A percentile compares a stretch with the other conserved stretches of the same genome.
These are phyloP conservation scores for Populus tomentosa DNA, from an alignment of 441 rosid species.

Conservation along the genomic window DNA sequence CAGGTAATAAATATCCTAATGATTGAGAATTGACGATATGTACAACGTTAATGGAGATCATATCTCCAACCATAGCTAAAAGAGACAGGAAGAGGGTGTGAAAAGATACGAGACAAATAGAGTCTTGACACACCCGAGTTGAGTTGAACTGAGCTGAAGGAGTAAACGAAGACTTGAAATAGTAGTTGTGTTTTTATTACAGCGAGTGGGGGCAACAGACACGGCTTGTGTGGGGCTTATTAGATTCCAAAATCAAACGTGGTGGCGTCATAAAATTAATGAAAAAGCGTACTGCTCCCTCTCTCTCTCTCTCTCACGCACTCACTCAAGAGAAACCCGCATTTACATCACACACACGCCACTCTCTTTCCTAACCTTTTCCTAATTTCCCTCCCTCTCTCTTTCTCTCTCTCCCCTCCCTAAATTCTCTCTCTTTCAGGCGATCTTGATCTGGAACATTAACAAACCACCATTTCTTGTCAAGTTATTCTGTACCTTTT, in stretches of 20 bases:
- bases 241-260: not conserved
- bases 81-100: not conserved
- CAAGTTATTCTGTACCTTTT: conserved; percentile 5
- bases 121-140: not conserved
- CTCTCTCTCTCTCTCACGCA: not conserved
- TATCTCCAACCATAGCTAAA: not conserved
- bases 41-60: not conserved
- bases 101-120: not conserved
- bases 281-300: conserved; percentile 2
- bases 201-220: not conserved
- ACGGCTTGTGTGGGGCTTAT: not conserved
- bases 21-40: not conserved
- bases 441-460: conserved; percentile 8
- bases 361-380: conserved; percentile 14
- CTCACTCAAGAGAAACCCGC: conserved; percentile 3
- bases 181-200: not conserved
- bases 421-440: not conserved
- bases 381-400: conserved; percentile 12
- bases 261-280: not conserved
- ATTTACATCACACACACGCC: conserved; percentile 13
- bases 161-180: not conserved
- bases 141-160: not conserved
- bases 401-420: not conserved
- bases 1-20: too few species aligned
- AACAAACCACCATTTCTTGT: conserved; percentile 1